Evolutionary conservation across 768 basidiomycete species (phyloP).

Genomic region (Macrolepiota dolichaula): DNA sequence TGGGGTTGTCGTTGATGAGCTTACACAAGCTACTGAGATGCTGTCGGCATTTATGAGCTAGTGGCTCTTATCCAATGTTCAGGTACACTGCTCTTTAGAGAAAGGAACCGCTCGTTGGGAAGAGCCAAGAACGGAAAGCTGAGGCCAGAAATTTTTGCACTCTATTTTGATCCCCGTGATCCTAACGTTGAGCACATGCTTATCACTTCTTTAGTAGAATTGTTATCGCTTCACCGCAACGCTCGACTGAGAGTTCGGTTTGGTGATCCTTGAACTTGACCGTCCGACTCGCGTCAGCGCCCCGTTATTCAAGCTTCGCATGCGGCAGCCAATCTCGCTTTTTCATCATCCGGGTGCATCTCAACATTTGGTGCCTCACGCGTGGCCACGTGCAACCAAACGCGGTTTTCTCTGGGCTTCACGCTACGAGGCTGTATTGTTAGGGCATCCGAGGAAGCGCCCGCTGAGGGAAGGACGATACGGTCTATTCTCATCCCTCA

Average conservation of each 20-base stretch:
- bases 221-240: no score
- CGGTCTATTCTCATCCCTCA: no score
- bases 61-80: neutral
- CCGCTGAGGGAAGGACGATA: no score
- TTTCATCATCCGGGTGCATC: no score
- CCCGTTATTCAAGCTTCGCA: no score
- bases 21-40: neutral
- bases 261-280: no score
- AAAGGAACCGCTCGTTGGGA: conserved; percentile 1
- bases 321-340: no score
- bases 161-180: neutral
- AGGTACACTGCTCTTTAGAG: conserved; percentile 6
- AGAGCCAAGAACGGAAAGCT: conserved; percentile 10
- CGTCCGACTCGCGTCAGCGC: no score
- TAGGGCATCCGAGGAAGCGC: no score
- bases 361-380: neutral
- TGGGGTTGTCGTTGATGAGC: neutral
- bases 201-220: neutral
- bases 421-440: no score
- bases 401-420: neutral
- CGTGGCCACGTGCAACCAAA: neutral
- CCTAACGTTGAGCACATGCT: neutral
- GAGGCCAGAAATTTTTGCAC: neutral
- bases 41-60: neutral
- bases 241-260: no score